A percentile compares a stretch with the other conserved stretches of the same genome.
Evolutionary conservation across 805 yeast genomes (phyloP).

Genomic region (Yarrowia bubula): DNA sequence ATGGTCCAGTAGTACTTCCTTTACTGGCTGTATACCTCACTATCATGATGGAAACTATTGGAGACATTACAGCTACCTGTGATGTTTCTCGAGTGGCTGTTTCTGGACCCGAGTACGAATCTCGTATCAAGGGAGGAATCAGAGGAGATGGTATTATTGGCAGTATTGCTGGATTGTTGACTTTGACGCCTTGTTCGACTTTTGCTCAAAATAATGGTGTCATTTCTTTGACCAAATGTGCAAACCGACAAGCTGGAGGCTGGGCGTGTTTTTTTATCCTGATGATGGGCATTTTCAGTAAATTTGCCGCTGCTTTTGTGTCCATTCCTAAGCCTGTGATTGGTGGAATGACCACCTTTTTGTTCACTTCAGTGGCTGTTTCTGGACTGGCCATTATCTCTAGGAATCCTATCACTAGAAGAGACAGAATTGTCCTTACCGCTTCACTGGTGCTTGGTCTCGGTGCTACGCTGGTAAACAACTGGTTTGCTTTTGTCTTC

Average conservation of each 20-base stretch:
- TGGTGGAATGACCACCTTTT: constrained; percentile 85
- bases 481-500: constrained; percentile 64
- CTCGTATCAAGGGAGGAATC: constrained; percentile 89
- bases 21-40: constrained; percentile 79
- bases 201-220: constrained; percentile 97
- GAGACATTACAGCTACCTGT: constrained; percentile 91
- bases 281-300: constrained; percentile 83
- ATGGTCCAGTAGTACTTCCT: constrained; percentile 85
- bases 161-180: constrained; percentile 69
- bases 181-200: constrained; percentile 85
- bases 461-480: constrained; percentile 62
- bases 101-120: constrained; percentile 76
- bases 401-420: constrained; percentile 53
- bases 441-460: constrained; percentile 63
- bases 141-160: constrained; percentile 87
- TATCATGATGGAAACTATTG: constrained; percentile 89
- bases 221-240: constrained; percentile 87
- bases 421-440: constrained; percentile 71
- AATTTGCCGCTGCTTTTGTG: constrained; percentile 85
- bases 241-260: constrained; percentile 76
- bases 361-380: constrained; percentile 73
- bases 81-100: constrained; percentile 86
- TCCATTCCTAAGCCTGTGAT: constrained; percentile 75
- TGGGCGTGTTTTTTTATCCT: constrained; percentile 78
- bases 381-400: constrained; percentile 70